Conservation (phyloP, 768 basidiomycete genomes). For the Cubamyces sp. region DNA sequence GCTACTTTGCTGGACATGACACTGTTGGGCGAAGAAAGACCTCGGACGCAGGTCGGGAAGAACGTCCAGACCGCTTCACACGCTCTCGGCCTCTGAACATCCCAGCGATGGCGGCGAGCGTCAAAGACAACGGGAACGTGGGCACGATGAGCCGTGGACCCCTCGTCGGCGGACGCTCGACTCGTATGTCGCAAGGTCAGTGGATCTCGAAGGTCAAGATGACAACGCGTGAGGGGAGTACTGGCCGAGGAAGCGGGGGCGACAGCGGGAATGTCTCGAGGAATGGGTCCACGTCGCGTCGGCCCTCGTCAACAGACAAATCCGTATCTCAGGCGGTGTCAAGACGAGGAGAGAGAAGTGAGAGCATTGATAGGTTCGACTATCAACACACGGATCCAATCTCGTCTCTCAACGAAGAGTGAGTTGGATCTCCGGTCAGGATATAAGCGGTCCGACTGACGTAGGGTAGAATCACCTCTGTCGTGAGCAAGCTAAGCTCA, state of each 20-base stretch:
- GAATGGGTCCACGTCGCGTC: constrained; percentile 50
- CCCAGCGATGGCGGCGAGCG: constrained; percentile 18
- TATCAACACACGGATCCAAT: constrained; percentile 40
- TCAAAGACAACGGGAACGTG: constrained; percentile 27
- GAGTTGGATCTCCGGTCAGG: constrained; percentile 30
- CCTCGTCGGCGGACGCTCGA: constrained; percentile 50
- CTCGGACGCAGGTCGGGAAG: background rate
- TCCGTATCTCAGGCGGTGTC: constrained; percentile 20
- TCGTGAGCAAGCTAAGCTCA: constrained; percentile 64
- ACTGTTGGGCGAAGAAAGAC: constrained; percentile 15
- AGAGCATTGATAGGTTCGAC: constrained; percentile 54
- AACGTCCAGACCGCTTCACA: background rate
- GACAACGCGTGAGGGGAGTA: constrained; percentile 59
- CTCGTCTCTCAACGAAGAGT: constrained; percentile 78
- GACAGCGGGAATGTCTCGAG: constrained; percentile 53
- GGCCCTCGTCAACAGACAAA: constrained; percentile 30
- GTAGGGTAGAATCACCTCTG: constrained; percentile 66
- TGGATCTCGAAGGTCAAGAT: constrained; percentile 80
- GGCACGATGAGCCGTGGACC: constrained; percentile 53
- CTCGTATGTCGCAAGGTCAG: constrained; percentile 64
- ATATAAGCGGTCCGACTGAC: constrained; percentile 4
- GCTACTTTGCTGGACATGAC: constrained; percentile 19
- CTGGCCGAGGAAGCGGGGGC: constrained; percentile 53
- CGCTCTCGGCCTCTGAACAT: constrained; percentile 17
- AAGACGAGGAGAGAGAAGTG: constrained; percentile 11